Evolutionary conservation across 345 rosid species (phyloP), one percentile per base, ranked within the genome.

Genomic region (Laguncularia racemosa): DNA sequence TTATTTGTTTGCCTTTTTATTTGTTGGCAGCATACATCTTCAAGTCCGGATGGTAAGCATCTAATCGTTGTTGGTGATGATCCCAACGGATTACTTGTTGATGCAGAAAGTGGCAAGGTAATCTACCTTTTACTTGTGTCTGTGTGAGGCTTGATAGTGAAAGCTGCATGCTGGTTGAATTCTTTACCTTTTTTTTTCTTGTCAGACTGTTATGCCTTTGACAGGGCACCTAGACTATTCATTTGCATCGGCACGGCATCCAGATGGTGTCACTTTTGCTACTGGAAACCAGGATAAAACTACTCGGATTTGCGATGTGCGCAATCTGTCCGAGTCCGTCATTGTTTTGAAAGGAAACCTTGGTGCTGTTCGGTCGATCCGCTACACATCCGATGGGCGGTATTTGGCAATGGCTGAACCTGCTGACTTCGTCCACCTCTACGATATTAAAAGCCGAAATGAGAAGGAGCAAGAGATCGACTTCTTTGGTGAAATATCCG

Each of bases 241-340:
- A 1, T 88, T 88, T 77, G 89, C 96, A 62, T 84, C 96, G 0
- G 87, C 87, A 48, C 84, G 95, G 89, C 78, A 84, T 73, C 95
- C 91, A 0, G 70, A 82, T 33, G 91, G 95, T 23, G 71, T 74
- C 62, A 81, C 80, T n/a, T 82, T 88, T 53, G 85, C 89, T 12
- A 88, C 96, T 3, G 92, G 96, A 49, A 88, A 84, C 73, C 96
- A 88, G 62, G 96, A 88, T 70, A 88, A 81, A 73, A 82, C 92
- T 3, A 84, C 89, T 61, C 78, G 85, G 49, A 73, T 88, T 18
- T 88, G 96, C 89, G 91, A 87, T 62, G 63, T 73, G 2, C 64
- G 91, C 20, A 84, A 87, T 48, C 63, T 75, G 40, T 84, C 89
- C 0, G 61, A 60, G 64, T 81, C 95, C 1, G 55, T 84, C 0